Evolutionary conservation across 2,329 filamentous ascomycete species (phyloP).

Genomic region (Hymenoscyphus occultus): DNA sequence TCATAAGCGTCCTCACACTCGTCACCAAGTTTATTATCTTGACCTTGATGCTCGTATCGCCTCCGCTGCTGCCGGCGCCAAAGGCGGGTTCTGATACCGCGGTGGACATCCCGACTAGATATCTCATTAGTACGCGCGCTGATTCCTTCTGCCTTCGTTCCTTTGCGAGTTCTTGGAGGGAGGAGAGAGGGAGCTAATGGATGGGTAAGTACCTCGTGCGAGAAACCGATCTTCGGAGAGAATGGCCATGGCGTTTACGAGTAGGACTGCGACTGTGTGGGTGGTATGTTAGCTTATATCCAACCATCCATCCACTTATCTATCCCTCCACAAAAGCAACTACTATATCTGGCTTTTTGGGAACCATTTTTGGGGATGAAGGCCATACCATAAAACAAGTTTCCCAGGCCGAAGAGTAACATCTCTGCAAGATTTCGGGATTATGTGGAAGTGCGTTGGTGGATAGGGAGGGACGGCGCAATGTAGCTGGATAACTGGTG

Average conservation of each 20-base stretch:
- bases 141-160: background rate
- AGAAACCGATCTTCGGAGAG: constrained; percentile 95
- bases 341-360: background rate
- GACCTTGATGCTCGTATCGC: constrained; percentile 77
- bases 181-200: background rate
- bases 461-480: constrained; percentile 7
- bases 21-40: constrained; percentile 88
- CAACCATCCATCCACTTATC: background rate
- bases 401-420: constrained; percentile 67
- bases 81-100: constrained; percentile 71
- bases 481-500: background rate
- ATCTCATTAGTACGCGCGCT: background rate
- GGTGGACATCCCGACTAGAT: constrained; percentile 77
- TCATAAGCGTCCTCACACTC: constrained; percentile 86
- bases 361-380: constrained; percentile 7
- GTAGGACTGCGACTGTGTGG: constrained; percentile 68
- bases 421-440: constrained; percentile 44
- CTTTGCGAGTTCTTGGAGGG: background rate
- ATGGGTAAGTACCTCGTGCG: constrained; percentile 54
- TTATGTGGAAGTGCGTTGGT: background rate
- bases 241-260: constrained; percentile 90
- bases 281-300: constrained; percentile 11
- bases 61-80: constrained; percentile 55
- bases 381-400: constrained; percentile 66
- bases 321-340: background rate